These are phyloP conservation scores for Pneumocystis canis DNA, from an alignment of 1,139 yeast genomes.

Conservation along the genomic window DNA sequence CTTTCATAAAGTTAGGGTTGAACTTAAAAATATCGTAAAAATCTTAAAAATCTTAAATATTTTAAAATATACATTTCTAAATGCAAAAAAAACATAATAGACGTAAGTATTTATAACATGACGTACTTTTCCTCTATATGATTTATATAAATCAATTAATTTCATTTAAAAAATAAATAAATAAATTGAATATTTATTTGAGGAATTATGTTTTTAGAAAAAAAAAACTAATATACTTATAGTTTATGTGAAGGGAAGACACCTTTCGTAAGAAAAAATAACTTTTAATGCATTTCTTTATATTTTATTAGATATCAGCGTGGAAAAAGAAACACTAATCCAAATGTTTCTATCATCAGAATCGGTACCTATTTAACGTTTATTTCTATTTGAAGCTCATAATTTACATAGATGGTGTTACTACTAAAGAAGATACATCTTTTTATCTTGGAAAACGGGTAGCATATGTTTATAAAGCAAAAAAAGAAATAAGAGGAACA, in stretches of 20 bases:
- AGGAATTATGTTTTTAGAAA: too few relatives aligned
- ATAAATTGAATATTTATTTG: neutral
- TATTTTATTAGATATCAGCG: neutral
- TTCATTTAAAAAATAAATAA: neutral
- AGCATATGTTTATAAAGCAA: slow-evolving; percentile 98
- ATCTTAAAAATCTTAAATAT: neutral
- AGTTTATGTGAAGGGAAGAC: neutral
- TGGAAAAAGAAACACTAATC: neutral
- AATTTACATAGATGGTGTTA: slow-evolving; percentile 50
- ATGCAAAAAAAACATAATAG: neutral
- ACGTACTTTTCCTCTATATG: neutral
- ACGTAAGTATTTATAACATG: neutral
- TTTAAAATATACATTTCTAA: neutral
- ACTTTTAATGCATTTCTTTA: neutral
- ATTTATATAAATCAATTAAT: neutral
- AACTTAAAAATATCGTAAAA: neutral
- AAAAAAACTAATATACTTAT: neutral
- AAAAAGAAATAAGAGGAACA: slow-evolving; percentile 95
- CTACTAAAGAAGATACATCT: slow-evolving; percentile 82
- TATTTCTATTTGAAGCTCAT: neutral
- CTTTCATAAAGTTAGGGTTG: too few relatives aligned
- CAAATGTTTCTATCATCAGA: neutral
- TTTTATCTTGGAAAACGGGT: slow-evolving; percentile 99
- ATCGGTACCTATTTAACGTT: neutral
- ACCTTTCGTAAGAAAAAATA: neutral